Evolutionary conservation across 305 asterid genomes (phyloP), one percentile per base, ranked within the genome.

Genomic region (Rubia occidens): DNA sequence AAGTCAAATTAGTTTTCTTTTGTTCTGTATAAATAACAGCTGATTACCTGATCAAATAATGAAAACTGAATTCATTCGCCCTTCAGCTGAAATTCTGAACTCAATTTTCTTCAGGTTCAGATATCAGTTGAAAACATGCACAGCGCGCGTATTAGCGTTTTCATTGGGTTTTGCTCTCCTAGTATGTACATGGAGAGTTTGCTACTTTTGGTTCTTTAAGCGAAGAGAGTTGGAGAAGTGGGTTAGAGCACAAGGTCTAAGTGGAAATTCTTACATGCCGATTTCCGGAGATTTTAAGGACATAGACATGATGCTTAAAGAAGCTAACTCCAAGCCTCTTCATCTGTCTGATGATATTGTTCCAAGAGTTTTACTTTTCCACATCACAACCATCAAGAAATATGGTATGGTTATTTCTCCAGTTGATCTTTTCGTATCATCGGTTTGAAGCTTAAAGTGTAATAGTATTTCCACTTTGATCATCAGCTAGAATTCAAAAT

Each of bases 241-340:
- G 62, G 82, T 84, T 2, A 79, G 85, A 64, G 68, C 77, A 63
- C 88, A 80, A 62, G 89, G 89, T 3, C 77, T 86, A 3, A 10
- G 40, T 11, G 91, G 91, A 15, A 87, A 81, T 37, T 62, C 88
- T 4, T 88, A 88, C 79, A 82, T 65, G 66, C 35, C 82, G 20
- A 60, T 82, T 9, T 72, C 58, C 14, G 94, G 94, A 62, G 88
- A 87, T 51, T 44, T 64, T 64, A 73, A 44, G 40, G 87, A 85
- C 21, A 65, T 80, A 2, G 39, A 32, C 2, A 11, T 1, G 49
- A 67, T 75, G 75, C 66, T 78, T n/a, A 15, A 35, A 49, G 78
- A 75, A 15, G 76, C 75, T 1, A 56, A 61, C 3, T 81, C 82
- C 66, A 72, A 75, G 43, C 80, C 85, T 21, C 69, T 81, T 24